Evolutionary conservation across 371 early-diverging fungal genomes (phyloP).

Genomic region (Fennellomyces sp.): DNA sequence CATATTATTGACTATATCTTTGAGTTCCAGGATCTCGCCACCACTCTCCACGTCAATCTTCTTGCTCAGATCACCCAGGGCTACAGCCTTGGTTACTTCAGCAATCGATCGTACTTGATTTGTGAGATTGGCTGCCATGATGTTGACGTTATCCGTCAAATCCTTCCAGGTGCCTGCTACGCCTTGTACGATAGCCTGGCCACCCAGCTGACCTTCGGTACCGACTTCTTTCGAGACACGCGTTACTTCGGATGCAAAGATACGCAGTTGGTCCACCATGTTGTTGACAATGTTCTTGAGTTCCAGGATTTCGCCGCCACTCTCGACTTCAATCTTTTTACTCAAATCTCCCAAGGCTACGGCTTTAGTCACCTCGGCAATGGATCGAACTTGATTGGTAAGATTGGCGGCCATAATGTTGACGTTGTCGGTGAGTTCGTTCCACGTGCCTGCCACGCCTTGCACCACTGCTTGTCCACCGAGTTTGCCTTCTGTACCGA

Average conservation of each 20-base stretch:
- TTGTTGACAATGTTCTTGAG: slow-evolving; percentile 48
- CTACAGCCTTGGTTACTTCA: slow-evolving; percentile 62
- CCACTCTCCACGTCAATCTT: slow-evolving; percentile 52
- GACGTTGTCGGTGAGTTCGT: slow-evolving; percentile 65
- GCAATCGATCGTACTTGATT: slow-evolving; percentile 63
- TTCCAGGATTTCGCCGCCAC: slow-evolving; percentile 50
- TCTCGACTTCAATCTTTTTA: slow-evolving; percentile 51
- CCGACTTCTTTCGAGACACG: slow-evolving; percentile 58
- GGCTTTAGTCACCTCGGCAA: slow-evolving; percentile 64
- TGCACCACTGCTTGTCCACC: slow-evolving; percentile 58
- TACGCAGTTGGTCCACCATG: slow-evolving; percentile 58
- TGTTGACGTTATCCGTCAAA: slow-evolving; percentile 57
- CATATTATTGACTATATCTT: slow-evolving; percentile 71
- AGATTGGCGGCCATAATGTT: slow-evolving; percentile 69
- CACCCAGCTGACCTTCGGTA: slow-evolving; percentile 56
- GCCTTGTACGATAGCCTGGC: slow-evolving; percentile 42
- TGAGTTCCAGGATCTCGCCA: slow-evolving; percentile 46
- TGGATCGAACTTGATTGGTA: slow-evolving; percentile 62
- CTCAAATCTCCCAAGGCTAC: slow-evolving; percentile 47
- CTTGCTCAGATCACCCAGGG: slow-evolving; percentile 61
- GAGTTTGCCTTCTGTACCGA: slow-evolving; percentile 66
- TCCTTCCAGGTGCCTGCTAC: slow-evolving; percentile 62
- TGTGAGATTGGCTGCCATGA: slow-evolving; percentile 58
- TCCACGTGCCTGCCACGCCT: slow-evolving; percentile 63
- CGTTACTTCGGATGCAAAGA: slow-evolving; percentile 52